Evolutionary conservation across 257 asterid genomes (phyloP).

Genomic region (Voacanga thouarsii): DNA sequence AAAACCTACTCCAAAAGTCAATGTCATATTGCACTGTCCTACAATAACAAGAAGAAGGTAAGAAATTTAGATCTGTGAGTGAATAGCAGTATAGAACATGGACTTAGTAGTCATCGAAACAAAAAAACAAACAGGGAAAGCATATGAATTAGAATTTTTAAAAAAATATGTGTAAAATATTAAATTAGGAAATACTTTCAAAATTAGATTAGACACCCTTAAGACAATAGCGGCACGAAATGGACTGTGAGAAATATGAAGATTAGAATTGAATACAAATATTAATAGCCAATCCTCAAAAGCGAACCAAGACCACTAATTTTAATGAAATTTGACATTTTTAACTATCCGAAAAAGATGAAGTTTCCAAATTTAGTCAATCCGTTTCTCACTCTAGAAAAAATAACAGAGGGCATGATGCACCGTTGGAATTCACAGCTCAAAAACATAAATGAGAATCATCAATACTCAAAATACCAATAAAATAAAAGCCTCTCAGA

Average conservation of each 20-base stretch:
- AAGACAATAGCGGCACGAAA: neutral
- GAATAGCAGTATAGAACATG: neutral
- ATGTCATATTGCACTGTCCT: neutral
- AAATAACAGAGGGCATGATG: neutral
- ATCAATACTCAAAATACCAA: neutral
- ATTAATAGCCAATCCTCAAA: neutral
- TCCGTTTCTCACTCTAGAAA: neutral
- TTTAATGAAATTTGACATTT: neutral
- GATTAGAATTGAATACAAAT: neutral
- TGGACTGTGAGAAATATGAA: neutral
- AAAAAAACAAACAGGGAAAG: neutral
- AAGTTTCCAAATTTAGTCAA: neutral
- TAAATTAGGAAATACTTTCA: neutral
- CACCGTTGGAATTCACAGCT: neutral
- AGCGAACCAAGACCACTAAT: neutral
- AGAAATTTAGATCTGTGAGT: neutral
- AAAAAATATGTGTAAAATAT: neutral
- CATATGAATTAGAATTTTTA: neutral
- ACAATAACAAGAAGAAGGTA: neutral
- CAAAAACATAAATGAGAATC: neutral
- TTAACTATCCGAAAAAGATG: neutral
- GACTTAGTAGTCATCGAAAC: neutral
- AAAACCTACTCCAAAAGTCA: neutral
- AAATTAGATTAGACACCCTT: neutral
- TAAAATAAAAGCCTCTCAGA: neutral